Conservation (phyloP, 2,329 filamentous ascomycete species). For the Nothopassalora personata region DNA sequence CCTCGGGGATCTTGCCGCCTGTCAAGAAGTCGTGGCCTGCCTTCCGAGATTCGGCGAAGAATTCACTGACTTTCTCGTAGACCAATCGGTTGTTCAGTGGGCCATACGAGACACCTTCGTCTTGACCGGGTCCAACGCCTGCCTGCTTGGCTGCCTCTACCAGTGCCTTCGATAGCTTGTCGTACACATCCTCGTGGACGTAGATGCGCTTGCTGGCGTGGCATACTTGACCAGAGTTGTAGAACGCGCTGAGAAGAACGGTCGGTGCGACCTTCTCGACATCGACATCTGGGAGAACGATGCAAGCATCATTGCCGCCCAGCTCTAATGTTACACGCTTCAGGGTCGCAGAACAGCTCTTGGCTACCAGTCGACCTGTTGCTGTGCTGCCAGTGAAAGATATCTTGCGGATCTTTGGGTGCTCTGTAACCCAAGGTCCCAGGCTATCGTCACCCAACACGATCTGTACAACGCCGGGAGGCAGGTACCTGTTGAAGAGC, state of each 20-base stretch:
- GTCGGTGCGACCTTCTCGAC: conserved; percentile 45
- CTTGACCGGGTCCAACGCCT: conserved; percentile 67
- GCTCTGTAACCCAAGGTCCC: conserved; percentile 25
- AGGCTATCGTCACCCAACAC: conserved; percentile 37
- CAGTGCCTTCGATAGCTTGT: conserved; percentile 68
- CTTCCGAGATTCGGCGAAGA: conserved; percentile 33
- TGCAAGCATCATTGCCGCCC: conserved; percentile 43
- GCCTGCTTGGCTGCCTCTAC: conserved; percentile 76
- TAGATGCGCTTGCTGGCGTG: conserved; percentile 50
- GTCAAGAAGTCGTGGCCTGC: conserved; percentile 45
- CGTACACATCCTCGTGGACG: conserved; percentile 50
- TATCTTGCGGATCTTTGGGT: conserved; percentile 49
- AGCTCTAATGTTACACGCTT: conserved; percentile 47
- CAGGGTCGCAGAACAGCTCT: conserved; percentile 35
- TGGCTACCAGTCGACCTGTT: conserved; percentile 38
- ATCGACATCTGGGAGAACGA: conserved; percentile 44
- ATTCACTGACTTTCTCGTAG: conserved; percentile 43
- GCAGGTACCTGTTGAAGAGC: conserved; percentile 45
- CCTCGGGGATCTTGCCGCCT: conserved; percentile 34
- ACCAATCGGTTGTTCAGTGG: conserved; percentile 52
- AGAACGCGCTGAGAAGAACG: conserved; percentile 55
- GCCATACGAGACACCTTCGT: conserved; percentile 34
- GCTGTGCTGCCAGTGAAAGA: conserved; percentile 42
- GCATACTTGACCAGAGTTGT: conserved; percentile 53
- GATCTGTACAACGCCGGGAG: conserved; percentile 40